phyloP scores from a whole-genome alignment of 2,329 filamentous ascomycete genomes.

The Xylaria sp. region DNA sequence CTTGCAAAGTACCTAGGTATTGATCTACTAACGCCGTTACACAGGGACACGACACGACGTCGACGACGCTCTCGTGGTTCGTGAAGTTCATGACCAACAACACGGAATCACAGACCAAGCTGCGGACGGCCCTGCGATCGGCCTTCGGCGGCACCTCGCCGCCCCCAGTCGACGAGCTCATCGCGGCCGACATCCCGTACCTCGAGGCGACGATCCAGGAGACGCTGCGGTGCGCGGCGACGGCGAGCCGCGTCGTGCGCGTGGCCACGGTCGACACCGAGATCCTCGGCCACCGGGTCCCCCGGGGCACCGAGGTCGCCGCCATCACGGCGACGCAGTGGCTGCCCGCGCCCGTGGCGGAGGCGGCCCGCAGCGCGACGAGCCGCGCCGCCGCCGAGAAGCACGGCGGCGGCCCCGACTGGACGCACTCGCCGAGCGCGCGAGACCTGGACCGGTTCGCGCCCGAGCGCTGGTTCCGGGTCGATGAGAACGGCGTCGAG shows the following conservation, averaged over 20 bases:
- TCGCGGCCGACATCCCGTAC: conserved; percentile 39
- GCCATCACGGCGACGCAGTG: conserved; percentile 13
- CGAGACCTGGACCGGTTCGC: conserved; percentile 17
- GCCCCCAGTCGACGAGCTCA: conserved; percentile 39
- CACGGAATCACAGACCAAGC: conserved; percentile 38
- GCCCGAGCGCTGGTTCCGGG: conserved; percentile 19
- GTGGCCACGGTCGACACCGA: conserved; percentile 40
- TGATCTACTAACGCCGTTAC: conserved; percentile 24
- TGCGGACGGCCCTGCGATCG: conserved; percentile 36
- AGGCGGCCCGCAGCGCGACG: conserved; percentile 10
- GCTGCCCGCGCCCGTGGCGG: conserved; percentile 11
- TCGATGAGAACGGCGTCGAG: conserved; percentile 10
- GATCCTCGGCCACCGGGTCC: conserved; percentile 44
- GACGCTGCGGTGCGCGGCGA: conserved; percentile 37
- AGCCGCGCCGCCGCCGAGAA: conserved; percentile 19
- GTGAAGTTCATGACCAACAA: conserved; percentile 43
- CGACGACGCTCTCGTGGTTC: conserved; percentile 44
- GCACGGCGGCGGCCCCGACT: conserved; percentile 4
- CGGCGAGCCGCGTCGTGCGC: conserved; percentile 34
- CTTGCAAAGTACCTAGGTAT: conserved; percentile 35
- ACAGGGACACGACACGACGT: conserved; percentile 51
- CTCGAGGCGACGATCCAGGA: conserved; percentile 48
- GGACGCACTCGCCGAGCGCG: conserved; percentile 9
- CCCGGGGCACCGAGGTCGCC: conserved; percentile 41
- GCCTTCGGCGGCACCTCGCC: conserved; percentile 31